Percentiles rank a stretch among this genome's conserved stretches.
Evolutionary conservation across 2,329 filamentous ascomycete genomes (phyloP).

Genomic region (Ceratocystis cubensis): DNA sequence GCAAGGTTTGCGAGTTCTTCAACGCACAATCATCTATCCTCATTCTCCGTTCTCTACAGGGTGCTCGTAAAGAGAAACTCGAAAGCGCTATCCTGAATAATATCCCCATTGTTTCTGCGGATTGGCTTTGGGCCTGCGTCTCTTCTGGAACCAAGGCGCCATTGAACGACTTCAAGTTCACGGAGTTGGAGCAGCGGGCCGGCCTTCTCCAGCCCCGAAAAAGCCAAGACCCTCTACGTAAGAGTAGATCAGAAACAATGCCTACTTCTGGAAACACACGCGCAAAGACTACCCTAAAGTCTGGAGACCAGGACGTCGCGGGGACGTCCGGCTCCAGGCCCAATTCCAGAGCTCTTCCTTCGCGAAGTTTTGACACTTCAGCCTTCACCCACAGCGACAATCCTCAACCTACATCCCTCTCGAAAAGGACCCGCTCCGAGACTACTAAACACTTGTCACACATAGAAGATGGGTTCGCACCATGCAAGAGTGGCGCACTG

Average conservation of each 20-base stretch:
- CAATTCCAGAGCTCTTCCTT: neutral
- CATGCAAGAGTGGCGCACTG: neutral
- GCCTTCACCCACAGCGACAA: constrained; percentile 1
- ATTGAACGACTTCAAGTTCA: constrained; percentile 3
- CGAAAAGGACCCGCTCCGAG: neutral
- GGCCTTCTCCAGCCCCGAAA: constrained; percentile 23
- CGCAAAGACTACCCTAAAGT: neutral
- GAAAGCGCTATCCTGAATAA: constrained; percentile 60
- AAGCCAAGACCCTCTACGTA: constrained; percentile 1
- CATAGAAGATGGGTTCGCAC: neutral
- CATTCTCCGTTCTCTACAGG: constrained; percentile 49
- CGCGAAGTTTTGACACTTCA: neutral
- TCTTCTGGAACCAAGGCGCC: neutral
- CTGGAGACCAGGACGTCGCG: neutral
- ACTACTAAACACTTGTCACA: neutral
- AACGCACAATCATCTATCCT: constrained; percentile 61
- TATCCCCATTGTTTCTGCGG: constrained; percentile 66
- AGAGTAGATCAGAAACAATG: neutral
- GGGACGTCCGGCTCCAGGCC: neutral
- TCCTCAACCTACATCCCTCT: neutral
- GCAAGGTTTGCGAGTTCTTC: constrained; percentile 66
- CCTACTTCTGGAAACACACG: neutral
- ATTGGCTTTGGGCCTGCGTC: constrained; percentile 81
- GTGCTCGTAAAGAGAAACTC: constrained; percentile 61
- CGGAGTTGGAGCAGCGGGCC: constrained; percentile 21